Percentiles rank a stretch among this genome's conserved stretches.
phyloP scores from a whole-genome alignment of 108 stramenopile species.

The Fistulifera pelliculosa region DNA sequence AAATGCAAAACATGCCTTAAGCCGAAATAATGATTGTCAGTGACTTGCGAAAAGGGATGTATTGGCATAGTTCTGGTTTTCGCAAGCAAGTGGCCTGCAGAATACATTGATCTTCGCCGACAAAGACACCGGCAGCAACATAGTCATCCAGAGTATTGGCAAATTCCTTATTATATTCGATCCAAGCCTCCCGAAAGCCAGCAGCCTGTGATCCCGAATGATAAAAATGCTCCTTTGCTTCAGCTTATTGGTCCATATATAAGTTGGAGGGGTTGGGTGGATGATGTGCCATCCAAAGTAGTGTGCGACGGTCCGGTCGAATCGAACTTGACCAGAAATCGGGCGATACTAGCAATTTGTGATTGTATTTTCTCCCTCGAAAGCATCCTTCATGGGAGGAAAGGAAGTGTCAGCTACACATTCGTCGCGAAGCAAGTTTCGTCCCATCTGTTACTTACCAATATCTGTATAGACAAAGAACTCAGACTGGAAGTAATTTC shows the following conservation, averaged over 20 bases:
- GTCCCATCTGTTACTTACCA: neutral
- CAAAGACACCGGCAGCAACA: slow-evolving; percentile 36
- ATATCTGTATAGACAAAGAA: slow-evolving; percentile 1
- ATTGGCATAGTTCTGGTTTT: slow-evolving; percentile 40
- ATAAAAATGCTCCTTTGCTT: slow-evolving; percentile 29
- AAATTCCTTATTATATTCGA: slow-evolving; percentile 38
- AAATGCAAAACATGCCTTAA: slow-evolving; percentile 29
- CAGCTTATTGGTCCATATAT: slow-evolving; percentile 40
- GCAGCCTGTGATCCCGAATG: slow-evolving; percentile 43
- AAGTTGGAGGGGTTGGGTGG: slow-evolving; percentile 19
- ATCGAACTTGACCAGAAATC: no score
- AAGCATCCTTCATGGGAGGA: slow-evolving; percentile 60
- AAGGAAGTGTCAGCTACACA: slow-evolving; percentile 34
- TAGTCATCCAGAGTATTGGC: slow-evolving; percentile 29
- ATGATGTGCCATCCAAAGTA: slow-evolving; percentile 40
- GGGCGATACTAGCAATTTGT: slow-evolving; percentile 23
- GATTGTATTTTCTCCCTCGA: slow-evolving; percentile 26
- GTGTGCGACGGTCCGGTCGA: no score
- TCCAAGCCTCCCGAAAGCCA: slow-evolving; percentile 31
- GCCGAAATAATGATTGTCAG: slow-evolving; percentile 53
- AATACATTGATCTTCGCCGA: slow-evolving; percentile 53
- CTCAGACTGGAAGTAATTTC: slow-evolving; percentile 27
- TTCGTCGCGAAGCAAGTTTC: neutral
- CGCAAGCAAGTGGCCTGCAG: slow-evolving; percentile 34
- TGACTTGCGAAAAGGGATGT: slow-evolving; percentile 25